phyloP scores from a whole-genome alignment of 192 early-diverging fungal species.

The Coemansia sp. region DNA sequence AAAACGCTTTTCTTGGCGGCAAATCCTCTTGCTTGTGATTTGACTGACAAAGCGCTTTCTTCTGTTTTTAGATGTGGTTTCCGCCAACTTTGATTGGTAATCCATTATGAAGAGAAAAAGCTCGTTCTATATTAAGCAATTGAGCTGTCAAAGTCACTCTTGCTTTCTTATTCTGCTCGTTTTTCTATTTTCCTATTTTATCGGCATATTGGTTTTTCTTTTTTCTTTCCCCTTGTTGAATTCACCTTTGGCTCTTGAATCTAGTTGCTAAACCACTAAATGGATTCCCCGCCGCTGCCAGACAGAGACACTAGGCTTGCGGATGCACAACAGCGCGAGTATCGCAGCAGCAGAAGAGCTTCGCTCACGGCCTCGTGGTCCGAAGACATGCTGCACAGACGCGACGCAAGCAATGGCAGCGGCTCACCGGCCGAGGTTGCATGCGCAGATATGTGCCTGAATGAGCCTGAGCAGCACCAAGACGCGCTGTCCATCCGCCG shows the following conservation, averaged over 20 bases:
- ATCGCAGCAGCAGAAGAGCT: slow-evolving; percentile 19
- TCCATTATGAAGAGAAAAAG: too few relatives aligned
- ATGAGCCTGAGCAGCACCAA: background rate
- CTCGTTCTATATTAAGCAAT: too few relatives aligned
- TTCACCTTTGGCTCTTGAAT: background rate
- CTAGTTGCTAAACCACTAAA: background rate
- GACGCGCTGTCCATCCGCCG: background rate
- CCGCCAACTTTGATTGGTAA: background rate
- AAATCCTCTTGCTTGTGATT: too few relatives aligned
- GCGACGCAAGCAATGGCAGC: background rate
- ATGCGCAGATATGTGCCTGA: background rate
- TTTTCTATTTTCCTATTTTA: background rate
- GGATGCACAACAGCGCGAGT: slow-evolving; percentile 13
- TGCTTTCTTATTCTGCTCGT: too few relatives aligned
- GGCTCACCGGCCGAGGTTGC: background rate
- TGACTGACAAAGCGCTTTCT: too few relatives aligned
- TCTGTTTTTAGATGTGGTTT: too few relatives aligned
- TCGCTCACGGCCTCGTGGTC: slow-evolving; percentile 37
- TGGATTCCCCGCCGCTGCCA: background rate
- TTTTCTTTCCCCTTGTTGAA: background rate
- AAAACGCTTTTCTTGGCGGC: background rate
- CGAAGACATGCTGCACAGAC: slow-evolving; percentile 4
- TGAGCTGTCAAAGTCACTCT: too few relatives aligned
- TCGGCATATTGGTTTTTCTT: background rate
- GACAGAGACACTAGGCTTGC: slow-evolving; percentile 12